Evolutionary conservation across 768 basidiomycete genomes (phyloP), one percentile per base, ranked within the genome.

Genomic region (Lactarius psammicola): DNA sequence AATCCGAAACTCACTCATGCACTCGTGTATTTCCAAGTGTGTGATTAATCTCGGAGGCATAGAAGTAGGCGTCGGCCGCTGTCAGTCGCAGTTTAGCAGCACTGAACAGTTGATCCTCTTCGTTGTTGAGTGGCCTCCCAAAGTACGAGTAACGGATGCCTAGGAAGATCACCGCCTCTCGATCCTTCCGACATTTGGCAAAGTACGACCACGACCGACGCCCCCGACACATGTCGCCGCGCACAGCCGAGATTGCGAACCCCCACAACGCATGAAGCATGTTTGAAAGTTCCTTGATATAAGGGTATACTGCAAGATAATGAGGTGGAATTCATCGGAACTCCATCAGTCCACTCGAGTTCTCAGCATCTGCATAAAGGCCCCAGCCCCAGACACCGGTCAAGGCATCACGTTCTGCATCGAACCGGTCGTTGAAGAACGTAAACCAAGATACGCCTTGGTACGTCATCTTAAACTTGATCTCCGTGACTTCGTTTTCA

Each of bases 151-250:
- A 60, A 5, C 73, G 72, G 31, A 71, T 69, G 26, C 64, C 63
- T 55, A 76, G 61, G 33, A 74, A 67, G 38, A 77, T 67, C 53
- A 74, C 74, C 2, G 69, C 59, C 7, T 64, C 33, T 23, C 76
- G 62, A 2, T 67, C 64, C 56, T 74, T 67, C 36, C 75, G 68
- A 31, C 77, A 71, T 54, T 75, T 72, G 30, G 67, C 33, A 68
- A 78, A 75, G 56, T 72, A 75, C 33, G 71, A 59, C 76, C 75
- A 76, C 5, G 73, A 60, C 73, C 72, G 76, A 1, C 60, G 64
- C 33, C 66, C 49, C 46, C 71, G 68, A 4, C 72, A 69, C 3
- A 78, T 54, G 17, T 71, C 64, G 34, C 64, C 55, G 15, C 58
- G 56, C 6, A 73, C 71, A 8, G 75, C 72, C 0, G 36, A 33